phyloP scores from a whole-genome alignment of 345 rosid genomes.

The Bretschneidera sinensis region DNA sequence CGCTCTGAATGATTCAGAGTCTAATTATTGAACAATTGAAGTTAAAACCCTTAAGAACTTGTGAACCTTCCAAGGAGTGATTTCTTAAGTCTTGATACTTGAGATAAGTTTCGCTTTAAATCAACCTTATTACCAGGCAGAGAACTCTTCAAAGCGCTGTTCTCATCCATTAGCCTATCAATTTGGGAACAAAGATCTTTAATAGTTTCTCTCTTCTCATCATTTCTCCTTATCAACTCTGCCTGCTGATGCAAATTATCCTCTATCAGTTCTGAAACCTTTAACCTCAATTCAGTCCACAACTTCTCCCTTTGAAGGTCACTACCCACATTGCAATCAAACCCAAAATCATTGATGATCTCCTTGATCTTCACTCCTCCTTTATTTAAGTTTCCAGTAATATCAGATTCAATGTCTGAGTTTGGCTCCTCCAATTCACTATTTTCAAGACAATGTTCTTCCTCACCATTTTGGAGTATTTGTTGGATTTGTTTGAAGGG shows the following conservation, averaged over 20 bases:
- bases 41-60: no score
- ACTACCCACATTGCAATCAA: not conserved
- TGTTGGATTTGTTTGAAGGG: not conserved
- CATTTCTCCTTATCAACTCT: constrained; percentile 30
- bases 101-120: not conserved
- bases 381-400: not conserved
- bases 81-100: constrained; percentile 11
- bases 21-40: no score
- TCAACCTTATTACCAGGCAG: constrained; percentile 1
- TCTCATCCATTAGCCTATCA: constrained; percentile 16
- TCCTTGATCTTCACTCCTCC: not conserved
- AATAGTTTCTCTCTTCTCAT: constrained; percentile 29
- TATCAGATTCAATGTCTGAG: no score
- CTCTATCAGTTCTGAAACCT: constrained; percentile 15
- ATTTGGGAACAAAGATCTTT: constrained; percentile 20
- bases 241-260: constrained; percentile 22
- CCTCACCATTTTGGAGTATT: not conserved
- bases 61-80: constrained; percentile 2
- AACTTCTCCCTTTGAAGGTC: constrained; percentile 9
- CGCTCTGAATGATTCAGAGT: no score
- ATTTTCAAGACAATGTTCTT: not conserved
- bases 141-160: constrained; percentile 7
- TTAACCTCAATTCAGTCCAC: constrained; percentile 15
- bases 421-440: no score
- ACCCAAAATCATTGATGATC: not conserved